Evolutionary conservation across 2,329 filamentous ascomycete species (phyloP).

Genomic region (Aspergillus sp.): DNA sequence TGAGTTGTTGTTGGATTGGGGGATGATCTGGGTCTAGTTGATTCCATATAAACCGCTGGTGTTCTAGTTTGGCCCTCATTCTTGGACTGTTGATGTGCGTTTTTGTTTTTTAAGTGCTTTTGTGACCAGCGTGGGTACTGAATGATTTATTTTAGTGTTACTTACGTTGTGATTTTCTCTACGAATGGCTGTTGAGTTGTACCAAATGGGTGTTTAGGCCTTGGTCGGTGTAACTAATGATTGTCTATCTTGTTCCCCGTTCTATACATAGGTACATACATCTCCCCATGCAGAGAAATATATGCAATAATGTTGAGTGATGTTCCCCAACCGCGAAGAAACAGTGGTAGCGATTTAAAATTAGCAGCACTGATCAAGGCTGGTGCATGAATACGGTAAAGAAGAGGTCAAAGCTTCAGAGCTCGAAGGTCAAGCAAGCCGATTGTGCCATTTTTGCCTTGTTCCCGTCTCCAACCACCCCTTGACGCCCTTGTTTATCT

Average conservation of each 20-base stretch:
- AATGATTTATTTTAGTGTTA: background rate
- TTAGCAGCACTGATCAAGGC: background rate
- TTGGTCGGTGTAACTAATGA: background rate
- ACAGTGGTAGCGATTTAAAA: background rate
- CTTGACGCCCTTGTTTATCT: background rate
- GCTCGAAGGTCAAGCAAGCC: background rate
- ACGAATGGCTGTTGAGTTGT: background rate
- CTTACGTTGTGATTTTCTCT: background rate
- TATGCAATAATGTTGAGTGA: background rate
- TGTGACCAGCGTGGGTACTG: background rate
- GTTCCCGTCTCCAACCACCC: background rate
- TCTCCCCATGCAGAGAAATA: background rate
- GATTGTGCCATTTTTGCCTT: background rate
- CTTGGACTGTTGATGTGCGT: background rate
- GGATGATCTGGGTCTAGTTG: background rate
- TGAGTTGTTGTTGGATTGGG: slow-evolving; percentile 18
- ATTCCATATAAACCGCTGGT: background rate
- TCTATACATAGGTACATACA: background rate
- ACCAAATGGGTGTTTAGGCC: too few species aligned
- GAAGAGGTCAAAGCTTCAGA: background rate
- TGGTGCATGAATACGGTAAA: background rate
- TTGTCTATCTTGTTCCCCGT: background rate
- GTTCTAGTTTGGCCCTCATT: background rate
- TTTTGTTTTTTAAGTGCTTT: background rate
- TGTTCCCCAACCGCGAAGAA: background rate